These are phyloP conservation scores for Tremella yokohamensis DNA, from an alignment of 768 basidiomycete genomes.

Conservation along the genomic window DNA sequence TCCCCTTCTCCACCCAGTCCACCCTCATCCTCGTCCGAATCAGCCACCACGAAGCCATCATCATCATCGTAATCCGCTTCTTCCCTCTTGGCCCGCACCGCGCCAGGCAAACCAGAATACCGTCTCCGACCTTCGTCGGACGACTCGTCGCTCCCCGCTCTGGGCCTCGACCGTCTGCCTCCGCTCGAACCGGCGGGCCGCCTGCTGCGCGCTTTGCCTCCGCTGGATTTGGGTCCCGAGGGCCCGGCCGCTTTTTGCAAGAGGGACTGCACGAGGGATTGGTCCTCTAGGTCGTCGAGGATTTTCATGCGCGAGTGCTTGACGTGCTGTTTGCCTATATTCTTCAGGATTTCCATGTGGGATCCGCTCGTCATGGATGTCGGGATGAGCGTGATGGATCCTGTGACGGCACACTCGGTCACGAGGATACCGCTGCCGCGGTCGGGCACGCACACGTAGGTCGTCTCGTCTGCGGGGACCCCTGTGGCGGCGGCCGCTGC, in stretches of 20 bases:
- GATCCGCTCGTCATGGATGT: slow-evolving; percentile 41
- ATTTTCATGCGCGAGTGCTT: slow-evolving; percentile 42
- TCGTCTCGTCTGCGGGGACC: slow-evolving; percentile 9
- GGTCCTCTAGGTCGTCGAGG: slow-evolving; percentile 28
- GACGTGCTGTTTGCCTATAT: slow-evolving; percentile 43
- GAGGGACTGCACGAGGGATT: slow-evolving; percentile 21
- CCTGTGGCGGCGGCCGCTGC: neutral
- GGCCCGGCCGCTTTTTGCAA: slow-evolving; percentile 15
- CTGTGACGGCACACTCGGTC: slow-evolving; percentile 42
- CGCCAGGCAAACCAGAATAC: neutral
- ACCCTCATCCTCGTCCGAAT: slow-evolving; percentile 33
- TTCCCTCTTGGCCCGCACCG: slow-evolving; percentile 2
- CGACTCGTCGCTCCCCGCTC: neutral
- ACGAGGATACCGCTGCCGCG: slow-evolving; percentile 31
- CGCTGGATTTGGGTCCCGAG: slow-evolving; percentile 20
- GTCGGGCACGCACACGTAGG: slow-evolving; percentile 29
- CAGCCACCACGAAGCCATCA: slow-evolving; percentile 49
- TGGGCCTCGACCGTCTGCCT: neutral
- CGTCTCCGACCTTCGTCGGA: slow-evolving; percentile 1
- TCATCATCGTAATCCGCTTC: slow-evolving; percentile 44
- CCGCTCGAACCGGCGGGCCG: neutral
- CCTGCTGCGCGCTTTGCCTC: slow-evolving; percentile 9
- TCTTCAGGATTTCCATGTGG: slow-evolving; percentile 38
- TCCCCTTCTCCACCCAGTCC: slow-evolving; percentile 8
- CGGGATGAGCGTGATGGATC: slow-evolving; percentile 40